Conservation (phyloP, 225 moss, liverwort and hornwort genomes). For the Pseudoscleropodium purum region DNA sequence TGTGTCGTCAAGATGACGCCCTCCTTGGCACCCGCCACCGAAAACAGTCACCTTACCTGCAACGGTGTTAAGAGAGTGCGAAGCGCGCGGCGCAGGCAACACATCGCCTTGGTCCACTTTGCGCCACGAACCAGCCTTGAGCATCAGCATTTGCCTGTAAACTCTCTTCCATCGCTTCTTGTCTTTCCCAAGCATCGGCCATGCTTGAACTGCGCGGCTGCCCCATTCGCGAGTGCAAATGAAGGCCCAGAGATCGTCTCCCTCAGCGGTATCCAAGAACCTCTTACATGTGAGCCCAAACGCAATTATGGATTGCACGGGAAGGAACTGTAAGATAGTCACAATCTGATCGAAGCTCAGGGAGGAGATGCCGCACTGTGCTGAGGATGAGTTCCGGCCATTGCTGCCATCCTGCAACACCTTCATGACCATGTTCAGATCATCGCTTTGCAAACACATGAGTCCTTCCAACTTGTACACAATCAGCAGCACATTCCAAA, state of each 20-base stretch:
- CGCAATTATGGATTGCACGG: constrained; percentile 54
- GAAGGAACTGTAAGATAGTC: constrained; percentile 61
- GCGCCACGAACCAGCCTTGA: constrained; percentile 66
- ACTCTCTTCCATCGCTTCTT: constrained; percentile 74
- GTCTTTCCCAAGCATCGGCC: constrained; percentile 61
- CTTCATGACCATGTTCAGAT: constrained; percentile 33
- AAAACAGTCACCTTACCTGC: constrained; percentile 42
- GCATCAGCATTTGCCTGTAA: constrained; percentile 77
- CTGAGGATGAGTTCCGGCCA: constrained; percentile 26
- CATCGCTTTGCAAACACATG: constrained; percentile 28
- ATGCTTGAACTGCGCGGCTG: constrained; percentile 71
- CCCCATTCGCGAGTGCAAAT: constrained; percentile 93
- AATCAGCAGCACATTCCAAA: neutral
- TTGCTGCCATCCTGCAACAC: constrained; percentile 24
- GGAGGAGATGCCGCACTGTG: constrained; percentile 20
- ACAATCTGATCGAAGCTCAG: constrained; percentile 69
- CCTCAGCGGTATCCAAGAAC: constrained; percentile 51
- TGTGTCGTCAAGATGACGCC: constrained; percentile 85
- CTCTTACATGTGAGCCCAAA: constrained; percentile 91
- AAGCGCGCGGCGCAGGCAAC: constrained; percentile 64
- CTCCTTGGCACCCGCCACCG: constrained; percentile 51
- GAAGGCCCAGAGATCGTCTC: constrained; percentile 64
- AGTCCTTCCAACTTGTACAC: neutral
- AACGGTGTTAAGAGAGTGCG: constrained; percentile 57
- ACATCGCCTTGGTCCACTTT: constrained; percentile 58